Conservation (phyloP, 257 asterid genomes). For the Solanum bulbocastanum region DNA sequence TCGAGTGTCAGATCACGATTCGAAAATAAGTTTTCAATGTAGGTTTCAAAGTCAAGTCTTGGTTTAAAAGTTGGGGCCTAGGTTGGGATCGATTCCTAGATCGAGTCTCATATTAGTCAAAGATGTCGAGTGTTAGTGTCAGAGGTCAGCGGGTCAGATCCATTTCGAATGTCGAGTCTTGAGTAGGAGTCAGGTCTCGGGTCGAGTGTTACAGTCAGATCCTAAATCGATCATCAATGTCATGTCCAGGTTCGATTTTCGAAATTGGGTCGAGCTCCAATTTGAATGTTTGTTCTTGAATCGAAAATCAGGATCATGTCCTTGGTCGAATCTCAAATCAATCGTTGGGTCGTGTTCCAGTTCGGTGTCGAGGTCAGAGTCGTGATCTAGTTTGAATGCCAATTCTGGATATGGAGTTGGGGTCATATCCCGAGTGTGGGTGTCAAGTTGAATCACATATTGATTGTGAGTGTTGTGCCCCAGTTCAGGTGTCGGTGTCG, state of each 20-base stretch:
- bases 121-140: neutral
- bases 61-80: neutral
- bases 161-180: neutral
- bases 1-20: neutral
- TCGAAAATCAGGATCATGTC: neutral
- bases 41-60: neutral
- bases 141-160: neutral
- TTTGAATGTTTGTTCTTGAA: neutral
- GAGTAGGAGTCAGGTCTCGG: neutral
- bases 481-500: neutral
- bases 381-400: neutral
- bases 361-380: neutral
- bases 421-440: neutral
- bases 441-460: neutral
- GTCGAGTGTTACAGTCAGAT: neutral
- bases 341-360: neutral
- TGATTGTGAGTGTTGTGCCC: neutral
- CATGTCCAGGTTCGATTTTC: neutral
- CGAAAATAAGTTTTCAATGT: neutral
- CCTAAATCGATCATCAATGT: neutral
- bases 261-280: neutral
- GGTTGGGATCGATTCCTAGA: neutral
- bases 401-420: neutral
- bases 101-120: neutral
- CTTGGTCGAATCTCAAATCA: neutral